Evolutionary conservation across 2,329 filamentous ascomycete genomes (phyloP), one percentile per base, ranked within the genome.

Genomic region (Aspergillus fumigatiaffinis): DNA sequence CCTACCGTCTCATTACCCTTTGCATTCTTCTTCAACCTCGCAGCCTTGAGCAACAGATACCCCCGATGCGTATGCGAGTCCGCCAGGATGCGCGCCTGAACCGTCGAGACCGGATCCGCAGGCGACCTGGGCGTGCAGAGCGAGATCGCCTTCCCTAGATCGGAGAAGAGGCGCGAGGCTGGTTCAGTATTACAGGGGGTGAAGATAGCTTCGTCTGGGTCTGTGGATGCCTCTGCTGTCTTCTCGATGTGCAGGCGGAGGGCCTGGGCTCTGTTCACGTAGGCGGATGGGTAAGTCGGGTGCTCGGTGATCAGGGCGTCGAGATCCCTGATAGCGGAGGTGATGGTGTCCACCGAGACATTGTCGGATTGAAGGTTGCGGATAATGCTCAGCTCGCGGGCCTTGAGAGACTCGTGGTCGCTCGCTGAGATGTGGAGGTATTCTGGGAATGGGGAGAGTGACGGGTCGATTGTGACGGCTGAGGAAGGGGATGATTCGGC

Each of bases 41-140:
- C 69, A 0, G 73, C 73, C 60, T 74, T 73, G 32, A 78, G 66
- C 10, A 79, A 62, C 5, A 79, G 59, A 57, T 79, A 79, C 3
- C 75, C 82, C 17, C 80, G 78, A 60, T 85, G 83, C 3, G 83
- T 84, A 61, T 84, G 79, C 21, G 82, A 78, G 38, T 81, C 81
- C 0, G 81, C 79, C 8, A 86, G 70, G 0, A 84, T 71, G 14
- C 76, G 75, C 3, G 79, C 80, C 59, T 82, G 80, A 4, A 75
- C 69, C 0, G 76, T 60, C 0, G 80, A 83, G 0, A 82, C 71
- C 2, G 76, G 66, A 48, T 74, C 70, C 5, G 69, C 68, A 0
- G 76, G 69, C 0, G 74, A 71, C 1, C 63, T 60, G 0, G 79
- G 79, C 28, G 73, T 79, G 21, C 72, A 72, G 52, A 80, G 68